Conservation (phyloP, 768 basidiomycete genomes). For the Boletus tomentosulus region DNA sequence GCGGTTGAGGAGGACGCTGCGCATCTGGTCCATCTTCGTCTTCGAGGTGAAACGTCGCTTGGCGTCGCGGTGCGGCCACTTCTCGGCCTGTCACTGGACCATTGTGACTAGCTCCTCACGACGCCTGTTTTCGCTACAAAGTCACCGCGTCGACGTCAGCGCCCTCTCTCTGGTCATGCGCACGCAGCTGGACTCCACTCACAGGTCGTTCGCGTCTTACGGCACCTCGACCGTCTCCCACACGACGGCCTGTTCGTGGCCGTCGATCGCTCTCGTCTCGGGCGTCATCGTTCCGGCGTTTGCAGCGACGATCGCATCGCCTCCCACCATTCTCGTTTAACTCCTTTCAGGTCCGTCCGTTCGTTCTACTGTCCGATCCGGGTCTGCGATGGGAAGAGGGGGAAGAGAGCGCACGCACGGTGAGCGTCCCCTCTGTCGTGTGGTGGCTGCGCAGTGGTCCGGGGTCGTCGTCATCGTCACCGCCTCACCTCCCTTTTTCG, state of each 20-base stretch:
- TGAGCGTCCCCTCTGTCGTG: too few relatives aligned
- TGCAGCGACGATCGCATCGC: neutral
- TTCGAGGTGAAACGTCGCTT: slow-evolving; percentile 1
- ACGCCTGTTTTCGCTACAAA: neutral
- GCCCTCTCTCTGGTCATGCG: neutral
- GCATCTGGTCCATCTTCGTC: slow-evolving; percentile 8
- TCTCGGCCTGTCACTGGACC: slow-evolving; percentile 6
- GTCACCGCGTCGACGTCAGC: too few relatives aligned
- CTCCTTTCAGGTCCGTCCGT: too few relatives aligned
- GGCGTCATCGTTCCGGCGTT: too few relatives aligned
- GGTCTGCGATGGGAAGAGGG: too few relatives aligned
- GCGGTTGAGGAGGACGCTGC: slow-evolving; percentile 2
- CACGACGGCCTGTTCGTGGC: neutral
- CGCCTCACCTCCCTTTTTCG: too few relatives aligned
- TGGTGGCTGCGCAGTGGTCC: too few relatives aligned
- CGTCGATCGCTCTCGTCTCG: neutral
- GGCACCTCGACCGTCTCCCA: neutral
- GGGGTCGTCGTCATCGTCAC: too few relatives aligned
- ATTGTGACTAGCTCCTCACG: slow-evolving; percentile 4
- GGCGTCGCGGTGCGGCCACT: slow-evolving; percentile 3
- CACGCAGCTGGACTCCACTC: neutral
- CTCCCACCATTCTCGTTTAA: neutral
- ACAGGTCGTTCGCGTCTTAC: slow-evolving; percentile 3
- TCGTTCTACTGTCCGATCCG: too few relatives aligned
- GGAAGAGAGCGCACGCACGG: too few relatives aligned